phyloP scores from a whole-genome alignment of 768 basidiomycete species.

The Trametes cubensis region DNA sequence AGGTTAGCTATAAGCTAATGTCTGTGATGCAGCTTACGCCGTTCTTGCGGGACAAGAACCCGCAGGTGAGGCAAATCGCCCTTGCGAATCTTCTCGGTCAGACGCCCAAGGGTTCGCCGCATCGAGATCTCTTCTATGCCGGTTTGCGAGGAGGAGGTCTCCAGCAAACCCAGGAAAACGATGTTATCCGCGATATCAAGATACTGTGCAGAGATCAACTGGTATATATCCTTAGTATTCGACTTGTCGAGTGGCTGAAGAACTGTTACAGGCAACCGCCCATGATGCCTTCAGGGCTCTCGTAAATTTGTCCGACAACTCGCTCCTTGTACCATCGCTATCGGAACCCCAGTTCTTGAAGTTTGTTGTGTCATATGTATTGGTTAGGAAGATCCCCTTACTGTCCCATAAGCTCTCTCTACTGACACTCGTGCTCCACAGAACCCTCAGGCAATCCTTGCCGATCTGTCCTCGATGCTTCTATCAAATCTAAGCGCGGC shows the following conservation, averaged over 20 bases:
- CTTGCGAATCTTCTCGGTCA: constrained; percentile 82
- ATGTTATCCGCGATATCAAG: constrained; percentile 79
- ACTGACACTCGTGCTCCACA: constrained; percentile 35
- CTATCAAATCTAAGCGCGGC: constrained; percentile 91
- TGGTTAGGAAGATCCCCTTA: constrained; percentile 56
- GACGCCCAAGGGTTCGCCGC: constrained; percentile 68
- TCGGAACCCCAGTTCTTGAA: constrained; percentile 73
- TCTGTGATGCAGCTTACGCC: constrained; percentile 60
- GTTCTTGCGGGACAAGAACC: constrained; percentile 86
- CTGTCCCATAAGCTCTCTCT: background rate
- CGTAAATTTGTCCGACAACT: constrained; percentile 89
- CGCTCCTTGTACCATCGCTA: constrained; percentile 63
- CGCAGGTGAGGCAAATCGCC: constrained; percentile 85
- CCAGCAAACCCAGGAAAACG: constrained; percentile 61
- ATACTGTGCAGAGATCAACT: constrained; percentile 87
- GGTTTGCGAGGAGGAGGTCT: constrained; percentile 61
- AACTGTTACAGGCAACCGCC: constrained; percentile 65
- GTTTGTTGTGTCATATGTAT: constrained; percentile 87
- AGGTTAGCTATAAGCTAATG: background rate
- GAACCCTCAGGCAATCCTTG: constrained; percentile 90
- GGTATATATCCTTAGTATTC: constrained; percentile 43
- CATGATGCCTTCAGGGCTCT: constrained; percentile 95
- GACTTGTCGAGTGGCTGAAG: constrained; percentile 15
- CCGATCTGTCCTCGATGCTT: constrained; percentile 96
- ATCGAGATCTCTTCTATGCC: constrained; percentile 75